These are phyloP conservation scores for Acorus calamus DNA, from an alignment of 106 monocot species.

Conservation along the genomic window DNA sequence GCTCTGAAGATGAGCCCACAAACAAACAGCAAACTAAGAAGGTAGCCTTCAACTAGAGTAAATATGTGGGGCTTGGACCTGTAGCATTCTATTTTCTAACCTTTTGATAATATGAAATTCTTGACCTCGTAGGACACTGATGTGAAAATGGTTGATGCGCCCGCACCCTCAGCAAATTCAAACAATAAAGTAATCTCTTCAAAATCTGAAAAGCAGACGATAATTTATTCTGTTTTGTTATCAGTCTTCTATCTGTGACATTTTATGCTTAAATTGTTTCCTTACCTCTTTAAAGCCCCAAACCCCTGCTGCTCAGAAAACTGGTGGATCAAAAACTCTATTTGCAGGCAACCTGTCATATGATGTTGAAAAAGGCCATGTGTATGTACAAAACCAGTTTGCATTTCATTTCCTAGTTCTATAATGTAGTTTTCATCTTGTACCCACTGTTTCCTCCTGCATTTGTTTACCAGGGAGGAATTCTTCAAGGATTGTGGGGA, in stretches of 20 bases:
- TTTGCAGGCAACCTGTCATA: constrained; percentile 71
- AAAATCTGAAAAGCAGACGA: constrained; percentile 34
- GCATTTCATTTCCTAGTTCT: not conserved
- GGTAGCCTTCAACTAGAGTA: not conserved
- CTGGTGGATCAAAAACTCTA: constrained; percentile 50
- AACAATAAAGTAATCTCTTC: not conserved
- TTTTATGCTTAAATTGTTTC: not conserved
- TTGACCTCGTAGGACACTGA: constrained; percentile 16
- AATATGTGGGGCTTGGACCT: too few relatives aligned
- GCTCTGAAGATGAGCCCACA: constrained; percentile 55
- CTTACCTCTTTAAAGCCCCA: constrained; percentile 27
- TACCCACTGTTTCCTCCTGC: too few relatives aligned
- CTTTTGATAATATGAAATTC: too few relatives aligned
- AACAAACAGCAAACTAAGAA: constrained; percentile 15
- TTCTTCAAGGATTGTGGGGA: constrained; percentile 80
- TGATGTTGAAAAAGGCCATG: constrained; percentile 37
- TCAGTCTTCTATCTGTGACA: not conserved
- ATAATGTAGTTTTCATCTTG: too few relatives aligned
- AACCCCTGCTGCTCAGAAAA: constrained; percentile 26
- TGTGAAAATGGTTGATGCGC: constrained; percentile 50
- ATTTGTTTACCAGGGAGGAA: constrained; percentile 27
- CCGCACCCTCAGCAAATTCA: constrained; percentile 9
- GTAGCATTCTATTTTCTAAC: not conserved
- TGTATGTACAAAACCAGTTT: constrained; percentile 25
- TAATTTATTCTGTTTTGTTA: constrained; percentile 5